These are phyloP conservation scores for Syzygium aqueum DNA, from an alignment of 345 rosid genomes.

Conservation along the genomic window DNA sequence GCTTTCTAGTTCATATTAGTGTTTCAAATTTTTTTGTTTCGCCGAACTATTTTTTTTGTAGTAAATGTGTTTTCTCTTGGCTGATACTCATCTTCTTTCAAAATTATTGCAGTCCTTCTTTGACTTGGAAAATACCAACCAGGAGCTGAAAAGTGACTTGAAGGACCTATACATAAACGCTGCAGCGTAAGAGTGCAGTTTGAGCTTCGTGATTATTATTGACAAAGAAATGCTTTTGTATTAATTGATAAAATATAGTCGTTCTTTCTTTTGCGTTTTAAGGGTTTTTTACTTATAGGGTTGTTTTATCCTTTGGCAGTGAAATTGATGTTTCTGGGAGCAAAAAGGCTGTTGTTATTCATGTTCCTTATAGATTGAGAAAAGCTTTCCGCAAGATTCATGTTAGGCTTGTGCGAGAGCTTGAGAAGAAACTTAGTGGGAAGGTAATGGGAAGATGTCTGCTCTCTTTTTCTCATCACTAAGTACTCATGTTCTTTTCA, in stretches of 20 bases:
- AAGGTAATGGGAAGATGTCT: conserved; percentile 26
- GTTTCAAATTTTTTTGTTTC: not conserved
- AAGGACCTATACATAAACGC: conserved; percentile 77
- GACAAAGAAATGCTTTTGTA: not conserved
- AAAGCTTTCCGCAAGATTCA: conserved; percentile 73
- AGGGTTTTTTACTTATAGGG: not conserved
- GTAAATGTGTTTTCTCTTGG: not conserved
- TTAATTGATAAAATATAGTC: not conserved
- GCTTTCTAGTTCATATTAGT: not conserved
- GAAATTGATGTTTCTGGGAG: conserved; percentile 75
- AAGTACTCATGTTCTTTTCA: not conserved
- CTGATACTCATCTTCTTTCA: not conserved
- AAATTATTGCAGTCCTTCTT: conserved; percentile 45
- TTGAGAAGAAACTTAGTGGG: conserved; percentile 85
- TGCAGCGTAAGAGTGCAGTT: conserved; percentile 39
- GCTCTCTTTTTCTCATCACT: not conserved
- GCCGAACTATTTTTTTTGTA: not conserved
- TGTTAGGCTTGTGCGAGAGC: conserved; percentile 78
- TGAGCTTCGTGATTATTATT: not conserved
- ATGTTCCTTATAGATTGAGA: conserved; percentile 75
- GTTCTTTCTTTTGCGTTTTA: not conserved
- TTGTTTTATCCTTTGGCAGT: conserved; percentile 18
- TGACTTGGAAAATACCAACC: conserved; percentile 75
- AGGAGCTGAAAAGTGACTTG: conserved; percentile 75
- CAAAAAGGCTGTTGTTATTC: conserved; percentile 68